Conservation (phyloP, 768 basidiomycete species). For the Termitomyces sp. region DNA sequence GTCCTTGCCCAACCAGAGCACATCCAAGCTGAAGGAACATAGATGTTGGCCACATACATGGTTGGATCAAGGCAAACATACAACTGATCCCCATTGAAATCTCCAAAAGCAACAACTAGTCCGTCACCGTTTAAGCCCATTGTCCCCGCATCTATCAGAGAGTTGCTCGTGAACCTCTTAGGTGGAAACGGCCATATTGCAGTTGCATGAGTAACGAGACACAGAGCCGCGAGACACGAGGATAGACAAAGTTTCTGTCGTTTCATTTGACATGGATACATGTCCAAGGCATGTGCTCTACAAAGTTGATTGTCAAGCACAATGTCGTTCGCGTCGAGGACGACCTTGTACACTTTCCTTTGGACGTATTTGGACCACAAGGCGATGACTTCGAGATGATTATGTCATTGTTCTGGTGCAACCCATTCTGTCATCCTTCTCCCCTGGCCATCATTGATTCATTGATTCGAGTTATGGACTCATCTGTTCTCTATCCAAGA, state of each 20-base stretch:
- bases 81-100: constrained; percentile 97
- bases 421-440: too few species aligned
- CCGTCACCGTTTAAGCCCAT: constrained; percentile 74
- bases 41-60: background rate
- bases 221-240: constrained; percentile 1
- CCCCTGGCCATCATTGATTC: background rate
- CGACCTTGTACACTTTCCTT: constrained; percentile 3
- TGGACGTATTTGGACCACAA: constrained; percentile 3
- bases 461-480: too few species aligned
- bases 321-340: background rate
- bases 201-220: constrained; percentile 5
- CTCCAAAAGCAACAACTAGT: constrained; percentile 85
- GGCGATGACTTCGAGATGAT: background rate
- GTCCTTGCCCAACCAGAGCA: constrained; percentile 72
- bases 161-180: constrained; percentile 83
- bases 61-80: constrained; percentile 36
- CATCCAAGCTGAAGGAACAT: constrained; percentile 58
- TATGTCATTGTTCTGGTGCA: background rate
- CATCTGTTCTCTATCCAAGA: background rate
- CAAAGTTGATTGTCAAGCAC: background rate
- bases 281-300: constrained; percentile 9
- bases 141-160: constrained; percentile 74
- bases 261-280: constrained; percentile 10
- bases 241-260: constrained; percentile 8
- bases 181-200: constrained; percentile 78